A percentile compares a stretch with the other conserved stretches of the same genome.
Evolutionary conservation across 768 basidiomycete genomes (phyloP).

Genomic region (Lepiota venenata): DNA sequence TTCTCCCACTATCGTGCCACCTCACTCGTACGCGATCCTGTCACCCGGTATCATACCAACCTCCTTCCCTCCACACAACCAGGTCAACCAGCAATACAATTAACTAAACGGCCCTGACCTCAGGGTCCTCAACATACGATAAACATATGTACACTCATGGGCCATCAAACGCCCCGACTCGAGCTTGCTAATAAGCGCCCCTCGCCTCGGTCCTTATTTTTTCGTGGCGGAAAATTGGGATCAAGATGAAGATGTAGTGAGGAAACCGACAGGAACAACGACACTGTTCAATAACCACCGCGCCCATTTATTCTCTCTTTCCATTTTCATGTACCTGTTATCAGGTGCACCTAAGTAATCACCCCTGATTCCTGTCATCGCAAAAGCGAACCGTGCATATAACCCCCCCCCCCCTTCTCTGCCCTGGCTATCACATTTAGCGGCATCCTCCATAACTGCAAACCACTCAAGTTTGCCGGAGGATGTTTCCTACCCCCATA

Average conservation of each 20-base stretch:
- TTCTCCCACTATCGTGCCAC: slow-evolving; percentile 2
- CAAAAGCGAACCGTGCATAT: no score
- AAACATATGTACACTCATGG: background rate
- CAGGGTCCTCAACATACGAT: background rate
- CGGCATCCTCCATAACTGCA: no score
- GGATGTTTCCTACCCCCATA: no score
- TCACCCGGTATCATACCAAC: background rate
- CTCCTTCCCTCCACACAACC: background rate
- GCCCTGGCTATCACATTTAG: no score
- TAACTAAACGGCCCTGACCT: background rate
- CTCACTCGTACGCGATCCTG: background rate
- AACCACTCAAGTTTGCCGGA: no score
- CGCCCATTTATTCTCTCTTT: background rate
- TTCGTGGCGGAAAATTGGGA: no score
- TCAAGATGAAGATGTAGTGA: no score
- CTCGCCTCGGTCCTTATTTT: no score
- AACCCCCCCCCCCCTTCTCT: no score
- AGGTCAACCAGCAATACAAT: background rate
- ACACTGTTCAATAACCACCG: slow-evolving; percentile 1
- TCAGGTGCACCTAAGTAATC: no score
- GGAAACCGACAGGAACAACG: background rate
- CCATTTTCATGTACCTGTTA: background rate
- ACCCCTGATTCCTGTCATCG: no score
- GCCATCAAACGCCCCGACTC: background rate
- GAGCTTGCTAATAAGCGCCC: background rate